Evolutionary conservation across 306 rosid genomes (phyloP).

Genomic region (Cicer bijugum): DNA sequence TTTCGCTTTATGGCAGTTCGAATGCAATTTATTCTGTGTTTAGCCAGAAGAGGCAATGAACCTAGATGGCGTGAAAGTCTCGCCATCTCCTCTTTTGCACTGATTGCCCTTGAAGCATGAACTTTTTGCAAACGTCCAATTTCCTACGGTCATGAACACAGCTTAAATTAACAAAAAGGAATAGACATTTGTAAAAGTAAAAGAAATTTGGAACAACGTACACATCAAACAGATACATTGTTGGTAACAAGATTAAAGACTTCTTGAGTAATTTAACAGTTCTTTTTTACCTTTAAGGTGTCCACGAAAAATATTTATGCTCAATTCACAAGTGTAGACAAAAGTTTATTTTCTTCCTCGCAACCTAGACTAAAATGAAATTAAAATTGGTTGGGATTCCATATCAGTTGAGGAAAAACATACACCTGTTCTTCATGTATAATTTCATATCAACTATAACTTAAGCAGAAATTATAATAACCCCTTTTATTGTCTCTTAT

Average conservation of each 20-base stretch:
- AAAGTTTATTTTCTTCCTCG: conserved; percentile 21
- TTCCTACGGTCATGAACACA: conserved; percentile 59
- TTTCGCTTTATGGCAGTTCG: conserved; percentile 94
- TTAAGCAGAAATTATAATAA: conserved; percentile 17
- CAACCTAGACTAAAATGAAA: conserved; percentile 10
- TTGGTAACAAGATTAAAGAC: conserved; percentile 15
- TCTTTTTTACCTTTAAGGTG: neutral
- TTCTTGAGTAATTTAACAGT: conserved; percentile 1
- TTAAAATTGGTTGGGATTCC: conserved; percentile 17
- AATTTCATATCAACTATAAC: conserved; percentile 13
- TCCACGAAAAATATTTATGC: neutral
- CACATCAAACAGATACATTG: conserved; percentile 13
- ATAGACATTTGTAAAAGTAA: conserved; percentile 16
- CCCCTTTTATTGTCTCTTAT: conserved; percentile 1
- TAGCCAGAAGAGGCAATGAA: conserved; percentile 94
- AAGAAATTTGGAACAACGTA: conserved; percentile 15
- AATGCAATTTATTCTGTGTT: conserved; percentile 91
- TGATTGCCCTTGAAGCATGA: conserved; percentile 85
- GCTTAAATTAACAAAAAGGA: conserved; percentile 25
- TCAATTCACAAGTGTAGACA: conserved; percentile 14
- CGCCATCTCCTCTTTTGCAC: conserved; percentile 98
- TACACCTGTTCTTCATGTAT: neutral
- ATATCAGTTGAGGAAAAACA: neutral
- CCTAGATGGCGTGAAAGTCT: conserved; percentile 94
- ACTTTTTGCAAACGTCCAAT: conserved; percentile 82